Evolutionary conservation across 106 monocot genomes (phyloP).

Genomic region (Gastrodia elata): DNA sequence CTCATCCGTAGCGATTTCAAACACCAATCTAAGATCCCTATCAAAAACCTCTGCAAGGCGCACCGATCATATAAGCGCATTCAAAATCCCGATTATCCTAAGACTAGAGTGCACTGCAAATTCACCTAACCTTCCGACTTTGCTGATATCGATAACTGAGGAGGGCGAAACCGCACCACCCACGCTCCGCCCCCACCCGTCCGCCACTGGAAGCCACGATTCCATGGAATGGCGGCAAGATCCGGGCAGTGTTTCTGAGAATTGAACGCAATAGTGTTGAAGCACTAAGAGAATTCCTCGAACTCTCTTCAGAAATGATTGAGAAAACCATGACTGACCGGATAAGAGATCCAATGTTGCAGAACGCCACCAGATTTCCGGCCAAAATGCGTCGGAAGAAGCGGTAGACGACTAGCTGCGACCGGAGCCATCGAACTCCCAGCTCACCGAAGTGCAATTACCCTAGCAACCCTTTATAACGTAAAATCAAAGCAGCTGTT

Average conservation of each 20-base stretch:
- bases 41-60: conserved; percentile 40
- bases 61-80: neutral
- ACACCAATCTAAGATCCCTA: conserved; percentile 75
- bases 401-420: neutral
- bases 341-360: neutral
- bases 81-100: neutral
- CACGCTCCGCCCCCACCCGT: neutral
- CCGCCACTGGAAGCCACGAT: neutral
- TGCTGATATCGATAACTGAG: conserved; percentile 11
- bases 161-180: conserved; percentile 12
- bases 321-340: conserved; percentile 9
- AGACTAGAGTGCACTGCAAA: neutral
- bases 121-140: conserved; percentile 14
- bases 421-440: neutral
- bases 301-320: neutral
- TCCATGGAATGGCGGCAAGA: neutral
- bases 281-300: conserved; percentile 1
- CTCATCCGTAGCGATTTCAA: conserved; percentile 76
- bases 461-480: no score
- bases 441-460: neutral
- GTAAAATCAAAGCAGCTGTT: no score
- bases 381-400: neutral
- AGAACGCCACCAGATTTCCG: neutral
- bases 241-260: neutral
- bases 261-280: neutral